These are phyloP conservation scores for Coemansia sp. DNA, from an alignment of 192 early-diverging fungal species.

Conservation along the genomic window DNA sequence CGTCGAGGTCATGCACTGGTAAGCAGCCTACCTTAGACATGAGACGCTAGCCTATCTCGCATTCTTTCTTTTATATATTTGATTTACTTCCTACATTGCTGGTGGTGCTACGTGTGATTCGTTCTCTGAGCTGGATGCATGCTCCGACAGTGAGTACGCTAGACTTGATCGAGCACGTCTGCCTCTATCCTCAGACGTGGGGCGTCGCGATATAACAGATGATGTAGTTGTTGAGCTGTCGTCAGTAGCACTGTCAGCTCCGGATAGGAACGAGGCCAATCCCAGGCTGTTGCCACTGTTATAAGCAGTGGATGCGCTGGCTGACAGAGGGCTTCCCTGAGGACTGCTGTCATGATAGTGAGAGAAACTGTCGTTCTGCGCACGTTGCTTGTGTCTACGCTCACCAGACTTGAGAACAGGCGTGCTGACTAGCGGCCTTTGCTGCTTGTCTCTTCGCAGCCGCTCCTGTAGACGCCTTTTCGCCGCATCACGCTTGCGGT, in stretches of 20 bases:
- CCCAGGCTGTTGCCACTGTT: constrained; percentile 1
- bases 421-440: constrained; percentile 27
- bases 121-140: constrained; percentile 43
- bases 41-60: not conserved
- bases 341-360: not conserved
- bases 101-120: constrained; percentile 12
- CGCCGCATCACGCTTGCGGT: constrained; percentile 53
- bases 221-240: constrained; percentile 54
- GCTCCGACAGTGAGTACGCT: constrained; percentile 41
- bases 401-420: constrained; percentile 33
- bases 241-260: constrained; percentile 52
- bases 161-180: constrained; percentile 35
- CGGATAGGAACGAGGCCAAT: constrained; percentile 16
- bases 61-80: not conserved
- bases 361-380: not conserved
- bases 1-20: constrained; percentile 58
- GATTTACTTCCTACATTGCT: not conserved
- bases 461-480: constrained; percentile 55
- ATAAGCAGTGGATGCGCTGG: not conserved
- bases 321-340: not conserved
- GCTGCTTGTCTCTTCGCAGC: constrained; percentile 32
- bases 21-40: not conserved
- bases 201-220: constrained; percentile 28
- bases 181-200: not conserved
- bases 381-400: constrained; percentile 31